Evolutionary conservation across 345 rosid genomes (phyloP), one percentile per base, ranked within the genome.

Genomic region (Aquilaria malaccensis): DNA sequence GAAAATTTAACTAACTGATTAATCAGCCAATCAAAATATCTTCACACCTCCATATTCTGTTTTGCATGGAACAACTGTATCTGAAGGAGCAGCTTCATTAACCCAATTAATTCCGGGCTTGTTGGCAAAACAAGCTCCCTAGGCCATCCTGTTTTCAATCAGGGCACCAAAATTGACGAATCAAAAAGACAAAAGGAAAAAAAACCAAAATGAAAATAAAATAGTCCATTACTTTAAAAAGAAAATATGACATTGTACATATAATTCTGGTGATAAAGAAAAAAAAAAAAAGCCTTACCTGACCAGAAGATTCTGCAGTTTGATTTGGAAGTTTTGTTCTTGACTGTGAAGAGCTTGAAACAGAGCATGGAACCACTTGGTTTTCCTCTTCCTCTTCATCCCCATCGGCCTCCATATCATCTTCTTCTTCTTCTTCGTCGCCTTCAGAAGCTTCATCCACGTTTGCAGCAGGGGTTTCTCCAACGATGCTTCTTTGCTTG

Each of bases 291-390:
- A 1, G 7, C 45, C 59, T 13, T 49, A 50, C 68, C 55, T 69
- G 56, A 33, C 32, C 50, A 64, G 11, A 50, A 45, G 41, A 12
- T 2, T 55, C 37, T 7, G 48, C 13, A 45, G 41, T 64, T 60
- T 11, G 31, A 29, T 37, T 9, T 5, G 68, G 13, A 57, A 60
- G 50, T 64, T 61, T 30, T 13, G 32, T 33, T 46, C 60, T 61
- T 15, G 67, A 52, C 32, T 51, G 56, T 7, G 77, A 69, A 64
- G 74, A 62, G 32, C 63, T 67, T 3, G 70, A 56, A 57, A 15
- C 47, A n/a, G 70, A 47, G 70, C 70, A 56, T 1, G 81, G 84
- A 56, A 77, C 81, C 33, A 80, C 81, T 65, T 77, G 84, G 63
- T 77, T 37, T 41, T 74, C 81, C 47, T 65, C 72, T 4, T 75